Conservation (phyloP, 352 stramenopile species). For the Pythium brachiatum region DNA sequence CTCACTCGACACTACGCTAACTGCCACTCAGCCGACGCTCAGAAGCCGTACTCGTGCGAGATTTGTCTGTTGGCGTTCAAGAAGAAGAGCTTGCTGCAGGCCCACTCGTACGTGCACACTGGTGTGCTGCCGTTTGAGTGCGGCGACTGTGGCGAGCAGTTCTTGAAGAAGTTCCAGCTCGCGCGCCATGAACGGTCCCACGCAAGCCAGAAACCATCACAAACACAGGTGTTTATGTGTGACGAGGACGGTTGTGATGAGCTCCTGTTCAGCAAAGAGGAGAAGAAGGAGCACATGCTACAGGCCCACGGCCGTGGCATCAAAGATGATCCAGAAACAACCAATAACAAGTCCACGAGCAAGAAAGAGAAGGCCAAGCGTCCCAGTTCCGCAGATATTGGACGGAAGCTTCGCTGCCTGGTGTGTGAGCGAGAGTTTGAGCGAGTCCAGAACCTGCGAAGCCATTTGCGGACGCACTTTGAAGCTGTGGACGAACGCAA, state of each 20-base stretch:
- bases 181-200: slow-evolving; percentile 48
- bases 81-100: slow-evolving; percentile 78
- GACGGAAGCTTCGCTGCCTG: slow-evolving; percentile 38
- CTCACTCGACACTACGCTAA: slow-evolving; percentile 59
- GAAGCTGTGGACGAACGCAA: slow-evolving; percentile 63
- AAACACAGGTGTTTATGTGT: slow-evolving; percentile 51
- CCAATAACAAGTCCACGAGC: not conserved
- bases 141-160: slow-evolving; percentile 49
- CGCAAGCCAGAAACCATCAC: slow-evolving; percentile 17
- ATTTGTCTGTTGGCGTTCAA: slow-evolving; percentile 69
- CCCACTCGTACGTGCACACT: slow-evolving; percentile 75
- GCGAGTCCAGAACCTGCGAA: slow-evolving; percentile 54
- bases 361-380: slow-evolving; percentile 7
- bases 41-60: slow-evolving; percentile 51
- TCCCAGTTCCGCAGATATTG: not conserved
- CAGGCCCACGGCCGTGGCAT: slow-evolving; percentile 25
- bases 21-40: slow-evolving; percentile 25
- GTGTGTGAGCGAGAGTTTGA: slow-evolving; percentile 52
- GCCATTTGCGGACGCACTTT: slow-evolving; percentile 61
- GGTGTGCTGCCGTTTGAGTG: slow-evolving; percentile 74
- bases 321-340: slow-evolving; percentile 4
- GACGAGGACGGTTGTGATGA: slow-evolving; percentile 42
- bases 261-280: slow-evolving; percentile 49
- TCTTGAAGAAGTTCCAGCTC: slow-evolving; percentile 64
- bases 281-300: slow-evolving; percentile 42